Conservation (phyloP, 208 protist genomes). For the Trypanosoma mega region DNA sequence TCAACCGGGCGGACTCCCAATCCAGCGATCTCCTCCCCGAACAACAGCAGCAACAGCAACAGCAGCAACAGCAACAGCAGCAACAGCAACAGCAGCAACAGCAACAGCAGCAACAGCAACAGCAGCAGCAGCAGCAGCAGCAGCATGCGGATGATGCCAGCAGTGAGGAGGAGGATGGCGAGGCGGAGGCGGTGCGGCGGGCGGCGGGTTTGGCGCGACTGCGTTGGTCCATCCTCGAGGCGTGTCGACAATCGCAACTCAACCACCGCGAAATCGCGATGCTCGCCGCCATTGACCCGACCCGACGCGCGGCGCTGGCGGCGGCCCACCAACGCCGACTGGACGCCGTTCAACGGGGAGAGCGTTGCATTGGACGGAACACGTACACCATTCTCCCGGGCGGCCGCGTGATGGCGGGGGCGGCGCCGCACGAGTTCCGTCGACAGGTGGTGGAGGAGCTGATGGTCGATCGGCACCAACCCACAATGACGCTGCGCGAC, state of each 20-base stretch:
- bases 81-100: too few relatives aligned
- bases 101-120: too few relatives aligned
- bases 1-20: constrained; percentile 50
- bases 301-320: constrained; percentile 60
- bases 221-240: constrained; percentile 73
- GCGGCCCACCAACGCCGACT: constrained; percentile 65
- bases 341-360: constrained; percentile 67
- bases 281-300: constrained; percentile 54
- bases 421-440: constrained; percentile 56
- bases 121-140: too few relatives aligned
- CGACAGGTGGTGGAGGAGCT: constrained; percentile 73
- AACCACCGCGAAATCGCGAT: constrained; percentile 74
- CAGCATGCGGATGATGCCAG: too few relatives aligned
- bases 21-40: too few relatives aligned
- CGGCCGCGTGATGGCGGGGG: constrained; percentile 68
- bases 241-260: constrained; percentile 79
- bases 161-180: constrained; percentile 55
- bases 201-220: constrained; percentile 63
- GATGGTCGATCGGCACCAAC: constrained; percentile 77
- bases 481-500: constrained; percentile 86
- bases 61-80: too few relatives aligned
- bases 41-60: too few relatives aligned
- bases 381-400: constrained; percentile 89
- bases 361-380: constrained; percentile 60
- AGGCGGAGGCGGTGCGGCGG: constrained; percentile 82